Evolutionary conservation across 805 yeast species (phyloP).

Genomic region (Wickerhamomyces queroliae): DNA sequence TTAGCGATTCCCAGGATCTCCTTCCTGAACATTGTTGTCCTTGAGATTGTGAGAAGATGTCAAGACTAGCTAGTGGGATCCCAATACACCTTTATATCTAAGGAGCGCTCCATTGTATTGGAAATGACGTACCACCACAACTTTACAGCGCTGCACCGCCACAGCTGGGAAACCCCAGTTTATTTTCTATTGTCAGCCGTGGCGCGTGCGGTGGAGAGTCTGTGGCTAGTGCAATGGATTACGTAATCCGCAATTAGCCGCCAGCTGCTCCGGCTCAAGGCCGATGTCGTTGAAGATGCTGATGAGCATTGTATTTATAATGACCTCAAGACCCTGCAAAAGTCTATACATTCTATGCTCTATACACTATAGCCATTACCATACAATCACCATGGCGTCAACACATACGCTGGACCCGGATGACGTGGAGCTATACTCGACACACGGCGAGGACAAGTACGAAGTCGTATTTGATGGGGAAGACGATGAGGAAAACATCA

Average conservation of each 20-base stretch:
- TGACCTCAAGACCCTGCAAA: no score
- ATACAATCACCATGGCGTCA: conserved; percentile 7
- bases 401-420: conserved; percentile 14
- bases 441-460: conserved; percentile 11
- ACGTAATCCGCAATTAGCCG: no score
- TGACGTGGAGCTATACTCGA: conserved; percentile 13
- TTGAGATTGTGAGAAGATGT: background rate
- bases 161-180: no score
- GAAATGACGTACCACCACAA: no score
- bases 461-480: conserved; percentile 25
- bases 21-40: background rate
- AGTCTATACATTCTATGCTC: no score
- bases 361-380: no score
- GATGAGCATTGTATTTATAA: no score
- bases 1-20: background rate
- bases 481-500: conserved; percentile 27
- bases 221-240: background rate
- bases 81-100: no score
- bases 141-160: background rate
- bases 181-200: background rate
- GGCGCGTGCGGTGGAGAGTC: background rate
- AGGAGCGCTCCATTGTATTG: no score
- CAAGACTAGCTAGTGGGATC: no score
- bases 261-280: no score
- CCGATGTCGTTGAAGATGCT: no score